Percentiles rank a stretch among this genome's conserved stretches.
phyloP scores from a whole-genome alignment of 345 rosid genomes.

The Raphanus sativus region DNA sequence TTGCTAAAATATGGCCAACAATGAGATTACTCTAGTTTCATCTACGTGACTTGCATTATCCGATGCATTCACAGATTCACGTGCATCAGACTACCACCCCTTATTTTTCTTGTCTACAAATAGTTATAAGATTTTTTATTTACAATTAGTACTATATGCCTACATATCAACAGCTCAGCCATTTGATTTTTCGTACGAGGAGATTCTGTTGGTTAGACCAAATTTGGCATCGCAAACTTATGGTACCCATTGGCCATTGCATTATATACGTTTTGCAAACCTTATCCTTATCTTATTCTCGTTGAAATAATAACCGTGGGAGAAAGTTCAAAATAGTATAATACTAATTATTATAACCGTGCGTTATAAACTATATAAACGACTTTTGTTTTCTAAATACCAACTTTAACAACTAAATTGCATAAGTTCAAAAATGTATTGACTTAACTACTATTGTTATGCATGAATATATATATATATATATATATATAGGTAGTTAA shows the following conservation, averaged over 20 bases:
- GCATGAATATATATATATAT: background rate
- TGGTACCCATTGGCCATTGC: conserved; percentile 11
- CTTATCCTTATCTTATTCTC: conserved; percentile 5
- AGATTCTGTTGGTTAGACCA: conserved; percentile 11
- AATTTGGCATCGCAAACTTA: conserved; percentile 24
- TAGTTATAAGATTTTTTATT: conserved; percentile 6
- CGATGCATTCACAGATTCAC: conserved; percentile 16
- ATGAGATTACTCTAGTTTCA: background rate
- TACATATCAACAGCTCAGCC: conserved; percentile 27
- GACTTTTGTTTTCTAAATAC: background rate
- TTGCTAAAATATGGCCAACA: conserved; percentile 14
- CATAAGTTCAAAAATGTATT: background rate
- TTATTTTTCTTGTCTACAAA: conserved; percentile 4
- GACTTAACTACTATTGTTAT: background rate
- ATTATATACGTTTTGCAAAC: background rate
- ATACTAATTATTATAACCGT: background rate
- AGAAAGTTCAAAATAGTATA: background rate
- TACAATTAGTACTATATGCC: background rate
- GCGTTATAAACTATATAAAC: background rate
- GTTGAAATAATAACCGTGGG: background rate
- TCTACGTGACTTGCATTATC: conserved; percentile 24
- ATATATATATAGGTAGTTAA: background rate
- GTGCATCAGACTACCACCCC: conserved; percentile 31
- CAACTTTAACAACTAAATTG: background rate
- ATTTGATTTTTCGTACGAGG: conserved; percentile 20